Evolutionary conservation across 305 asterid species (phyloP).

Genomic region (Fraxinus sp.): DNA sequence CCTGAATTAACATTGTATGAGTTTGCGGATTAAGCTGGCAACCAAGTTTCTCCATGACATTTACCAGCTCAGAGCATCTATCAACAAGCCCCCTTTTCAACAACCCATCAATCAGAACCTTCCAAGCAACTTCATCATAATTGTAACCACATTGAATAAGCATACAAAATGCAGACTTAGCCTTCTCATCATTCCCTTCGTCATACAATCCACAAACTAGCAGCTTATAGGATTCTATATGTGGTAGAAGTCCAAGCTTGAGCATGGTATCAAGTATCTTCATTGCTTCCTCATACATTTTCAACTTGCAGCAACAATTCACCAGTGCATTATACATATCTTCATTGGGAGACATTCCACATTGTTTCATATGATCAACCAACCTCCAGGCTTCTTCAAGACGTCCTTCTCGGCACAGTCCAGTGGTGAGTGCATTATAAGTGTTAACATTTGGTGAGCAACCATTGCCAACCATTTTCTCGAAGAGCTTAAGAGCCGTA

Average conservation of each 20-base stretch:
- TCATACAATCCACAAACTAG: slow-evolving; percentile 69
- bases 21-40: slow-evolving; percentile 58
- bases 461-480: slow-evolving; percentile 59
- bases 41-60: slow-evolving; percentile 59
- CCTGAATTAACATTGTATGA: slow-evolving; percentile 55
- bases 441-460: slow-evolving; percentile 51
- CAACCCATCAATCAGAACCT: slow-evolving; percentile 70
- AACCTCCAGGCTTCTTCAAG: slow-evolving; percentile 53
- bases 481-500: slow-evolving; percentile 51
- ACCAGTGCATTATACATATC: slow-evolving; percentile 50
- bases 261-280: slow-evolving; percentile 53
- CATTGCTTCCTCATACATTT: slow-evolving; percentile 52
- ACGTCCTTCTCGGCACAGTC: slow-evolving; percentile 69
- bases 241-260: slow-evolving; percentile 46
- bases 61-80: slow-evolving; percentile 55
- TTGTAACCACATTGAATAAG: slow-evolving; percentile 67
- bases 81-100: slow-evolving; percentile 55
- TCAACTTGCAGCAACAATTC: slow-evolving; percentile 60
- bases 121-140: slow-evolving; percentile 79
- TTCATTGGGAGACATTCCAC: slow-evolving; percentile 49
- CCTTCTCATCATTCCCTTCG: slow-evolving; percentile 50
- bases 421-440: slow-evolving; percentile 50
- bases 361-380: slow-evolving; percentile 52
- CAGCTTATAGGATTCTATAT: slow-evolving; percentile 52
- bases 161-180: slow-evolving; percentile 45